Percentiles rank a stretch among this genome's conserved stretches.
phyloP scores from a whole-genome alignment of 140 eudicot species.

The Bidens hawaiensis region DNA sequence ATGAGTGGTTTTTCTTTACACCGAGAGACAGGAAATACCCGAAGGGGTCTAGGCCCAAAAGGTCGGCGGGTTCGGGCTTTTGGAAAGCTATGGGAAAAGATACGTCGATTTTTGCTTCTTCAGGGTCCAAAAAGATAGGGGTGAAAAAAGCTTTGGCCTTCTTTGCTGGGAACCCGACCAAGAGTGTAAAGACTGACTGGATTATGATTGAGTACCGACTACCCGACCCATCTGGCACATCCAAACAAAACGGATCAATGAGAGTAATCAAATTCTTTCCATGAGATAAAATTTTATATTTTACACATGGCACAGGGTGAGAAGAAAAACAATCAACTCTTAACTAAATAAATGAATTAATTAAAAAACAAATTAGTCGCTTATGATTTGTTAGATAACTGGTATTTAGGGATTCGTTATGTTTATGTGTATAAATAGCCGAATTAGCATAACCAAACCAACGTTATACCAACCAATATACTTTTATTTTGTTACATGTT shows the following conservation, averaged over 20 bases:
- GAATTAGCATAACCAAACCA: too few species aligned
- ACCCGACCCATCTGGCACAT: conserved; percentile 42
- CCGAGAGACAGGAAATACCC: conserved; percentile 70
- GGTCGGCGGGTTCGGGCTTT: conserved; percentile 51
- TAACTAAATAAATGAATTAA: neutral
- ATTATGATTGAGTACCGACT: conserved; percentile 66
- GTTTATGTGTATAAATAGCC: neutral
- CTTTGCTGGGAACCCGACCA: conserved; percentile 47
- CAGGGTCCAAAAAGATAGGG: conserved; percentile 47
- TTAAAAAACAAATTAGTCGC: neutral
- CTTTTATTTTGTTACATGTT: too few species aligned
- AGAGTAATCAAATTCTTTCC: conserved; percentile 33
- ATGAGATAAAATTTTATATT: neutral
- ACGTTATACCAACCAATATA: too few species aligned
- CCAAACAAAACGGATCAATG: conserved; percentile 54
- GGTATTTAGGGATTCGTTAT: neutral
- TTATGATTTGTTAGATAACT: neutral
- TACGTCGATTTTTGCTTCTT: conserved; percentile 37
- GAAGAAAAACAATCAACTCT: too few species aligned
- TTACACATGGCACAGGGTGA: neutral
- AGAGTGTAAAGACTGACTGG: conserved; percentile 53
- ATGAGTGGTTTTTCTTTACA: conserved; percentile 62
- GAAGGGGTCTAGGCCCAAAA: conserved; percentile 58
- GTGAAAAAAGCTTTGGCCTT: conserved; percentile 54
- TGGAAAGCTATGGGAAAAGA: conserved; percentile 65